A percentile compares a stretch with the other conserved stretches of the same genome.
These are phyloP conservation scores for Raffaelea albimanens DNA, from an alignment of 2,329 filamentous ascomycete species.

Conservation along the genomic window DNA sequence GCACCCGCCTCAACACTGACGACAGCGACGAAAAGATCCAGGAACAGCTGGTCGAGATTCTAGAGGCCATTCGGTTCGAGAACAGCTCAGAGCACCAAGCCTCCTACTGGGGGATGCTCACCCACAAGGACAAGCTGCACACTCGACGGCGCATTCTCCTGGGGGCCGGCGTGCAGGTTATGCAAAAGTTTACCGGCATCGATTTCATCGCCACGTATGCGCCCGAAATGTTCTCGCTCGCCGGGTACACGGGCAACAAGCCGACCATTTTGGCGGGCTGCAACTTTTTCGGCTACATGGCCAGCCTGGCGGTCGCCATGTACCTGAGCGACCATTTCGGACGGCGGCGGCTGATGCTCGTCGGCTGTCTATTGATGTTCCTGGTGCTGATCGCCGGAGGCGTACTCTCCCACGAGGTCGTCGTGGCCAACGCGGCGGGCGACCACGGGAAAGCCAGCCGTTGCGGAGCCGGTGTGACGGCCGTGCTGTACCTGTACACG, in stretches of 20 bases:
- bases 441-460: background rate
- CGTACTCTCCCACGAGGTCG: background rate
- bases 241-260: background rate
- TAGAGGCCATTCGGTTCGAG: background rate
- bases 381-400: background rate
- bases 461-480: background rate
- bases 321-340: background rate
- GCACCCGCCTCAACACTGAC: background rate
- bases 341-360: background rate
- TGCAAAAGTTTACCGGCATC: constrained; percentile 2
- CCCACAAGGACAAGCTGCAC: background rate
- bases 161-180: background rate
- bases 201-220: constrained; percentile 1
- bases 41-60: background rate
- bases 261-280: background rate
- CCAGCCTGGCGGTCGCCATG: background rate
- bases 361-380: background rate
- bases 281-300: constrained; percentile 1
- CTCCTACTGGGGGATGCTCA: background rate
- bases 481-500: background rate
- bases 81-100: background rate
- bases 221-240: constrained; percentile 1
- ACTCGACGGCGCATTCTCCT: background rate
- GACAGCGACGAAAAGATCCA: background rate
- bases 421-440: background rate